Conservation (phyloP, 2,329 filamentous ascomycete species). For the Ceratocystis ficicola region DNA sequence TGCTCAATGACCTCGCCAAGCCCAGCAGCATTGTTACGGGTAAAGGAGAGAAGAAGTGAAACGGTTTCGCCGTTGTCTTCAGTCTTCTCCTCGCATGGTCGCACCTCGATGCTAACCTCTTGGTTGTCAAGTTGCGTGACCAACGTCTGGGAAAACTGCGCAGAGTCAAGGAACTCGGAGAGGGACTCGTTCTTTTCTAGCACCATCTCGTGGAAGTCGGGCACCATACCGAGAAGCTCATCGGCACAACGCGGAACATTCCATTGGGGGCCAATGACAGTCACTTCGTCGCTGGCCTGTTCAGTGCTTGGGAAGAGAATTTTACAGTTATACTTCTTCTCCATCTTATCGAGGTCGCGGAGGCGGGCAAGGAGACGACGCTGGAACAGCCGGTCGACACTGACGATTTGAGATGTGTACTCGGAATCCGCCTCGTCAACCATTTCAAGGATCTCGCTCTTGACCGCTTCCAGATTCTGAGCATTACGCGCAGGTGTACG, state of each 20-base stretch:
- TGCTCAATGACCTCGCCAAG: slow-evolving; percentile 95
- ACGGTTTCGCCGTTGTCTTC: slow-evolving; percentile 47
- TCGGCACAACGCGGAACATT: slow-evolving; percentile 96
- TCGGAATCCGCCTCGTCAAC: slow-evolving; percentile 94
- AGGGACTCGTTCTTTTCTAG: slow-evolving; percentile 65
- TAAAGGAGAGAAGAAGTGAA: slow-evolving; percentile 67
- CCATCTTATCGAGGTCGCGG: slow-evolving; percentile 79
- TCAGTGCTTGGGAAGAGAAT: slow-evolving; percentile 97
- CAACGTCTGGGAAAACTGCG: slow-evolving; percentile 69
- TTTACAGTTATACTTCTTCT: slow-evolving; percentile 99
- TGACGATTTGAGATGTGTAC: slow-evolving; percentile 86
- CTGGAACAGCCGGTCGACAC: slow-evolving; percentile 89
- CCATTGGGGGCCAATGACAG: slow-evolving; percentile 91
- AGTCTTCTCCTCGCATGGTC: slow-evolving; percentile 43
- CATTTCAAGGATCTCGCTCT: slow-evolving; percentile 99
- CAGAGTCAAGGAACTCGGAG: slow-evolving; percentile 67
- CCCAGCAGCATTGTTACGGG: slow-evolving; percentile 90
- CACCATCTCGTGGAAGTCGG: slow-evolving; percentile 84
- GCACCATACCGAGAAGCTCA: slow-evolving; percentile 94
- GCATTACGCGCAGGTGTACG: slow-evolving; percentile 94
- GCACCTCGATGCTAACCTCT: slow-evolving; percentile 73
- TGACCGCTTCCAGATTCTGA: slow-evolving; percentile 90
- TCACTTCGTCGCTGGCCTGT: slow-evolving; percentile 90
- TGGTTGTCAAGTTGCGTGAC: slow-evolving; percentile 76
- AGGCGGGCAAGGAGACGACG: slow-evolving; percentile 84